A percentile compares a stretch with the other conserved stretches of the same genome.
These are phyloP conservation scores for Hericium alpestre DNA, from an alignment of 768 basidiomycete genomes.

Conservation along the genomic window DNA sequence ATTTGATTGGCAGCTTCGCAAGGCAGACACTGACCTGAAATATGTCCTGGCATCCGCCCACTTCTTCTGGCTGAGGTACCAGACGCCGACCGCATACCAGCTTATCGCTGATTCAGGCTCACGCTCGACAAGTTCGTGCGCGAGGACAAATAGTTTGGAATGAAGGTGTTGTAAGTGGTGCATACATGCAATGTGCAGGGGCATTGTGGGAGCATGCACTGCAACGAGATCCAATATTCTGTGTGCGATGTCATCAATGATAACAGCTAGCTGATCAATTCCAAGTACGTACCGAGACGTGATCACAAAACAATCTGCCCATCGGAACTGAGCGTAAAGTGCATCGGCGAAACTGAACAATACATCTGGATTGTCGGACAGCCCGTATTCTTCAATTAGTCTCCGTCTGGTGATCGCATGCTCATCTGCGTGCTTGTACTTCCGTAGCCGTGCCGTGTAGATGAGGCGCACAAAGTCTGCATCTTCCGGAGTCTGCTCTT, in stretches of 20 bases:
- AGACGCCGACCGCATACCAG: conserved; percentile 98
- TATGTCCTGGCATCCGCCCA: conserved; percentile 90
- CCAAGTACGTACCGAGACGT: conserved; percentile 53
- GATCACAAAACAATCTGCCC: conserved; percentile 88
- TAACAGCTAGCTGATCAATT: not conserved
- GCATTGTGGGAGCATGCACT: conserved; percentile 82
- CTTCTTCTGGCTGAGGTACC: conserved; percentile 82
- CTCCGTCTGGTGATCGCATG: conserved; percentile 69
- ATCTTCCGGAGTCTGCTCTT: conserved; percentile 76
- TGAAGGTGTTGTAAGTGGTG: conserved; percentile 87
- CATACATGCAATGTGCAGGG: conserved; percentile 96
- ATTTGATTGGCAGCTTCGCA: not conserved
- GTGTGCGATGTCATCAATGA: not conserved
- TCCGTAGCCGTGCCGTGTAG: conserved; percentile 84
- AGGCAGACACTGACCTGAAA: conserved; percentile 64
- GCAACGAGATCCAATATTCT: conserved; percentile 83
- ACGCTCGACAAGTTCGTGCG: conserved; percentile 89
- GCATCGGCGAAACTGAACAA: conserved; percentile 86
- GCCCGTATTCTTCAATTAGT: conserved; percentile 73
- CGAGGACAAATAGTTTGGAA: conserved; percentile 89
- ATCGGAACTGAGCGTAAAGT: conserved; percentile 77
- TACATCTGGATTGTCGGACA: conserved; percentile 89
- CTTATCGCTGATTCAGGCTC: conserved; percentile 89
- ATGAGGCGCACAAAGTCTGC: conserved; percentile 88
- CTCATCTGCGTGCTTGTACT: conserved; percentile 77